Conservation (phyloP, 73 alveolate genomes). For the Uronychia setigera region DNA sequence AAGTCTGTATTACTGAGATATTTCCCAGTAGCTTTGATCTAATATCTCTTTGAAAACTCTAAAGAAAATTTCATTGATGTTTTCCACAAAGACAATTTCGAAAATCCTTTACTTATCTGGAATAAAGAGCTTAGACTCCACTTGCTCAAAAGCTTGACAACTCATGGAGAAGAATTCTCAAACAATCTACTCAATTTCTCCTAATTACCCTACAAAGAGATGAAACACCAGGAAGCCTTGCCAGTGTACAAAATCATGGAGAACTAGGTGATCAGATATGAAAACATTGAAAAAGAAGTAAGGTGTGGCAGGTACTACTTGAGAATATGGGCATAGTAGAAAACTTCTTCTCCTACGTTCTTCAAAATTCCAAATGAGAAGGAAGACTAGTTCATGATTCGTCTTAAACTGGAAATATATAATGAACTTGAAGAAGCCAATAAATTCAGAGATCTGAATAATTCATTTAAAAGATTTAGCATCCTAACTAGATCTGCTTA, state of each 20-base stretch:
- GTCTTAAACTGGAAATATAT: background rate
- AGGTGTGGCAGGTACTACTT: conserved; percentile 53
- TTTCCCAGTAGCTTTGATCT: background rate
- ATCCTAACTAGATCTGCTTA: background rate
- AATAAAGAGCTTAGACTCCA: conserved; percentile 18
- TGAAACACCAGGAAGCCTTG: conserved; percentile 30
- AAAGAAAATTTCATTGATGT: conserved; percentile 43
- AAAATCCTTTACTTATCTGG: conserved; percentile 52
- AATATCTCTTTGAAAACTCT: background rate
- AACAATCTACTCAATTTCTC: conserved; percentile 21
- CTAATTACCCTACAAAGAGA: background rate
- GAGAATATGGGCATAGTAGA: conserved; percentile 46
- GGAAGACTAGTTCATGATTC: background rate
- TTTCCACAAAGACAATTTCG: conserved; percentile 26
- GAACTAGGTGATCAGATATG: conserved; percentile 21
- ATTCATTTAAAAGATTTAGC: background rate
- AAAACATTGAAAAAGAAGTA: conserved; percentile 46
- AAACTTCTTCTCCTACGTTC: background rate
- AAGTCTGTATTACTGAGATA: background rate
- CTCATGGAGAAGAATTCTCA: conserved; percentile 9
- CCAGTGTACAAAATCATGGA: conserved; percentile 20
- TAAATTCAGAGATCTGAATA: background rate
- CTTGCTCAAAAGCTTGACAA: conserved; percentile 11
- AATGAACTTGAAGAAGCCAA: background rate
- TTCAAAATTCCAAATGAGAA: background rate